Base-by-base conservation (phyloP, 352 stramenopile genomes). In the Peronosclerospora sorghi region DNA sequence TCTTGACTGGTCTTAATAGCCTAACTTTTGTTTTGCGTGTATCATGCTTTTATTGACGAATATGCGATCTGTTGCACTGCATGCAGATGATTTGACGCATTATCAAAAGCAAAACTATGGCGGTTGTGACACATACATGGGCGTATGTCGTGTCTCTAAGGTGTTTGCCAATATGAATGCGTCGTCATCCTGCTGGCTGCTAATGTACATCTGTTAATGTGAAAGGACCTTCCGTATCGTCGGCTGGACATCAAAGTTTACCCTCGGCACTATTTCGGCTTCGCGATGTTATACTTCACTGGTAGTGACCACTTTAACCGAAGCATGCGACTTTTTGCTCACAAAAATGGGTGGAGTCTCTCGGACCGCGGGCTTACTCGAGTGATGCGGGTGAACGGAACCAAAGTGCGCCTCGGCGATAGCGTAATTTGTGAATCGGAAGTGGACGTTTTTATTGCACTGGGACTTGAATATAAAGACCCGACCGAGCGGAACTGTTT, bases 241-340 rank as follows among this genome's bases (percentile, higher is more conserved):
- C 74, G 83, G 1, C 36, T 95, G 8, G 79, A 95, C 27, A 82
- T 95, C 54, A 95, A 92, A 50, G 67, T 94, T 28, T 95, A 93
- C 41, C 79, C 80, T 27, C 73, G 77, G 1, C 59, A 69, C 1
- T 82, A 65, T 23, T 92, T 87, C 40, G 70, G 78, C 2, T 91
- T 89, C 48, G 83, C 83, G 17, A 58, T 93, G 19, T 49, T 96
- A 23, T 95, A 95, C 48, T 96, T 96, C 52, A 96, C 86, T 0
- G 83, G 84, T 18, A 95, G 78, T 47, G 83, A 95, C 47, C 81
- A 95, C 32, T 96, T 95, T 45, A 96, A 96, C 52, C 64, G 65
- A 26, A 91, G 74, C 21, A 89, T 95, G 72, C 57, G 81, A 10
- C 59, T 84, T 0, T 92, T 73, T 57, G 78, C 78, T 1, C 79